phyloP scores from a whole-genome alignment of 2,329 filamentous ascomycete genomes.

The Aspergillus terreus region DNA sequence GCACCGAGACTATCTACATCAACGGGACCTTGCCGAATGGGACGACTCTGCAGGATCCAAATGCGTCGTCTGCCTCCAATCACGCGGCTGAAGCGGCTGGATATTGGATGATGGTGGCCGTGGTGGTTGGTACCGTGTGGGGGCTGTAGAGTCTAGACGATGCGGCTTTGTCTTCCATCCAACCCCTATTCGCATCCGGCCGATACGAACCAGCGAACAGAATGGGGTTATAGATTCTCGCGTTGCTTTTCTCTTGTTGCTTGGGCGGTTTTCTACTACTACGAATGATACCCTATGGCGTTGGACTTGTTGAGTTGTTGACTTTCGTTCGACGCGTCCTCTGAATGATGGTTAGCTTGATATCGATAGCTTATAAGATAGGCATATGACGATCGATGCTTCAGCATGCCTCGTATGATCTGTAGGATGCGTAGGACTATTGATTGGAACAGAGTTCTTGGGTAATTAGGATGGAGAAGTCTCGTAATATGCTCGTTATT shows the following conservation, averaged over 20 bases:
- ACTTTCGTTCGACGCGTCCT: no score
- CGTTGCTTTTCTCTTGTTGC: not conserved
- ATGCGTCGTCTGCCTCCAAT: slow-evolving; percentile 16
- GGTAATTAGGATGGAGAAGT: no score
- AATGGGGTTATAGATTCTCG: no score
- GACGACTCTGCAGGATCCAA: slow-evolving; percentile 36
- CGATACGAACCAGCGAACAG: no score
- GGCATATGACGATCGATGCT: no score
- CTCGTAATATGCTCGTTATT: no score
- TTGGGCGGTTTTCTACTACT: not conserved
- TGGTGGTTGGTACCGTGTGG: slow-evolving; percentile 34
- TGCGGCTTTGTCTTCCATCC: no score
- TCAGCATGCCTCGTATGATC: no score
- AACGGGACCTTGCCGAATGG: slow-evolving; percentile 47
- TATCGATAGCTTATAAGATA: not conserved
- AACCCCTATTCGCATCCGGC: no score
- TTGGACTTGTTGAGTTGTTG: not conserved
- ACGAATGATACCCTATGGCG: not conserved
- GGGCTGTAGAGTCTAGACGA: slow-evolving; percentile 15
- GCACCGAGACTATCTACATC: slow-evolving; percentile 43
- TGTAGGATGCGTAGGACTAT: no score
- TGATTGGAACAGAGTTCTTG: no score
- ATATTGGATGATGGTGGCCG: slow-evolving; percentile 40
- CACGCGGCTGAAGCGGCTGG: slow-evolving; percentile 31
- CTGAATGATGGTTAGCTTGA: not conserved